phyloP scores from a whole-genome alignment of 352 stramenopile genomes.

The Pythium periplocum region DNA sequence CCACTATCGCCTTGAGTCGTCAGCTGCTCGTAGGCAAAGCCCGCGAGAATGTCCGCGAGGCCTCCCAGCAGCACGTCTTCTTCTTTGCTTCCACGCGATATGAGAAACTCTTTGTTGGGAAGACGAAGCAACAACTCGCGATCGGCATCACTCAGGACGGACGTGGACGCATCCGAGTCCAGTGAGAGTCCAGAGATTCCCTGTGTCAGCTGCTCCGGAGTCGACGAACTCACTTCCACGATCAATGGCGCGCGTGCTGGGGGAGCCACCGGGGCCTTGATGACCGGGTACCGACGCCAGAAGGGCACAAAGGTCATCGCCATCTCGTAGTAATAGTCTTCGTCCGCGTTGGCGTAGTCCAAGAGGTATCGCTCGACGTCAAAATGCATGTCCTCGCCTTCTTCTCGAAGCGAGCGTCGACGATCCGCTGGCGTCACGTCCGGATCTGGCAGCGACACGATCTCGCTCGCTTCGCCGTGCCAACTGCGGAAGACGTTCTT shows the following conservation, averaged over 20 bases:
- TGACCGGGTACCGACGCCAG: slow-evolving; percentile 64
- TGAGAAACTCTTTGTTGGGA: slow-evolving; percentile 77
- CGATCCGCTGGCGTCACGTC: slow-evolving; percentile 73
- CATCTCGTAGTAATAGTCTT: slow-evolving; percentile 92
- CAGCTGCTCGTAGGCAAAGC: slow-evolving; percentile 95
- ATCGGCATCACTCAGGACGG: slow-evolving; percentile 50
- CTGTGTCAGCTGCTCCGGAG: not conserved
- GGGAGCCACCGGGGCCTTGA: slow-evolving; percentile 2
- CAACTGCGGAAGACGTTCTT: slow-evolving; percentile 91
- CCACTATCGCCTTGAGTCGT: slow-evolving; percentile 93
- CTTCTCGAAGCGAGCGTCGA: slow-evolving; percentile 64
- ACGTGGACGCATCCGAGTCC: not conserved
- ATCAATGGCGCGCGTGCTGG: slow-evolving; percentile 20
- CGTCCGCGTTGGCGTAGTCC: slow-evolving; percentile 86
- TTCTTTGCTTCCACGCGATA: slow-evolving; percentile 46
- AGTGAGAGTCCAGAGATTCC: not conserved
- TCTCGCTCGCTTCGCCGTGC: slow-evolving; percentile 88
- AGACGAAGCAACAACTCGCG: slow-evolving; percentile 70
- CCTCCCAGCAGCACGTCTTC: slow-evolving; percentile 67
- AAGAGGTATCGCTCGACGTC: slow-evolving; percentile 94
- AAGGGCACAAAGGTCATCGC: slow-evolving; percentile 89
- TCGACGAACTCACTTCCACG: slow-evolving; percentile 22
- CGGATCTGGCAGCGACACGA: slow-evolving; percentile 91
- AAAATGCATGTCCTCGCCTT: slow-evolving; percentile 92
- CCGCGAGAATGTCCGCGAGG: slow-evolving; percentile 93